Conservation (phyloP, 495 filamentous ascomycete species). For the Podospora didyma region DNA sequence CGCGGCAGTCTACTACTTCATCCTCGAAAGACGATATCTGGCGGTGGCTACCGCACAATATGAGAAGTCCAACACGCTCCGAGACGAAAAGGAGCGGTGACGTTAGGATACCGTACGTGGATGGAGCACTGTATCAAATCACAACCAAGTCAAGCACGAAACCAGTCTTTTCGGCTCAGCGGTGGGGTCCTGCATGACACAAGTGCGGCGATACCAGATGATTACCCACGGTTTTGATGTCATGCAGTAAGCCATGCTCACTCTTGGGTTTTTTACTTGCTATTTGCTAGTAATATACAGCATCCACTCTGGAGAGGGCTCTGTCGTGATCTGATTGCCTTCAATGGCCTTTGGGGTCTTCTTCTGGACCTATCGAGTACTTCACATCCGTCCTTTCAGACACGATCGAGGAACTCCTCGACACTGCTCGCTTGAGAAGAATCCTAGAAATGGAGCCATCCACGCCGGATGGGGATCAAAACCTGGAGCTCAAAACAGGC, state of each 20-base stretch:
- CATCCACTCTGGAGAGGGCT: background rate
- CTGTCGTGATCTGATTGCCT: background rate
- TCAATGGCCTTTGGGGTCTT: background rate
- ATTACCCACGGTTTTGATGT: background rate
- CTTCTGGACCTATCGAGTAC: background rate
- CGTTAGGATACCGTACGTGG: conserved; percentile 3
- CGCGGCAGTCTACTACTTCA: conserved; percentile 3
- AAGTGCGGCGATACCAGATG: background rate
- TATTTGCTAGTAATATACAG: background rate
- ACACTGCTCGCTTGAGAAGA: background rate
- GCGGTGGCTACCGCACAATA: conserved; percentile 3
- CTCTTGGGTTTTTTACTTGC: background rate
- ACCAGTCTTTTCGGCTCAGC: background rate
- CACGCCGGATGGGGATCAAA: background rate
- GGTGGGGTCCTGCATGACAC: conserved; percentile 1
- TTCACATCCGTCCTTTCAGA: background rate
- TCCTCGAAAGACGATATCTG: conserved; percentile 6
- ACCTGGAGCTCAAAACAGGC: background rate
- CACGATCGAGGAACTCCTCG: background rate
- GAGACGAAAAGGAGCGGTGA: background rate
- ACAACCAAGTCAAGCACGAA: conserved; percentile 1
- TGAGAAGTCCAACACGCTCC: conserved; percentile 1
- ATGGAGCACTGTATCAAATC: conserved; percentile 7
- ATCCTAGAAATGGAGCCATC: background rate
- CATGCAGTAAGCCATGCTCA: background rate